phyloP scores from a whole-genome alignment of 2,329 filamentous ascomycete species.

The Exophiala lecanii-corni region DNA sequence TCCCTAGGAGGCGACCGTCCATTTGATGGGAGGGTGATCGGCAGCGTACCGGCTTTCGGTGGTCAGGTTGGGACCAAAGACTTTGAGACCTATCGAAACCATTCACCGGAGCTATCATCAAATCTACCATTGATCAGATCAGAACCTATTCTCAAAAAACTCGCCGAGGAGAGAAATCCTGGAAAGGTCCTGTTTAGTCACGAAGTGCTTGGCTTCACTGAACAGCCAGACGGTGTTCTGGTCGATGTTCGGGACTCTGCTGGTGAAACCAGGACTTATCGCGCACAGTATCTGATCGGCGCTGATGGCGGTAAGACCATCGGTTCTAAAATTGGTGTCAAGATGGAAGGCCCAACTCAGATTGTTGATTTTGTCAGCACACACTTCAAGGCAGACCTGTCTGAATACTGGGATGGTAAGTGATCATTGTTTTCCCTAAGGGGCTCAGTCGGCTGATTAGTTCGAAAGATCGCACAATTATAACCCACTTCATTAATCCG shows the following conservation, averaged over 20 bases:
- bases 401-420: conserved; percentile 25
- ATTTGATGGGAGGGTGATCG: background rate
- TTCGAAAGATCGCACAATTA: conserved; percentile 8
- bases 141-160: conserved; percentile 31
- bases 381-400: conserved; percentile 27
- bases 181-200: background rate
- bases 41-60: background rate
- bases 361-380: conserved; percentile 30
- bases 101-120: background rate
- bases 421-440: too few relatives aligned
- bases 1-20: conserved; percentile 28
- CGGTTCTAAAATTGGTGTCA: conserved; percentile 28
- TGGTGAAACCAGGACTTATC: conserved; percentile 18
- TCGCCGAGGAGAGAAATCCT: conserved; percentile 30
- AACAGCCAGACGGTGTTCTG: background rate
- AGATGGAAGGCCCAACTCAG: conserved; percentile 29
- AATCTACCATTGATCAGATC: conserved; percentile 16
- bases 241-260: conserved; percentile 14
- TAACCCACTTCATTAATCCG: conserved; percentile 19
- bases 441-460: too few relatives aligned
- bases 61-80: background rate
- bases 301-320: conserved; percentile 31
- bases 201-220: conserved; percentile 1
- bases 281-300: conserved; percentile 30
- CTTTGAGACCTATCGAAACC: background rate